Percentiles rank a stretch among this genome's conserved stretches.
phyloP scores from a whole-genome alignment of 73 alveolate species.

The Durusdinium trenchii region DNA sequence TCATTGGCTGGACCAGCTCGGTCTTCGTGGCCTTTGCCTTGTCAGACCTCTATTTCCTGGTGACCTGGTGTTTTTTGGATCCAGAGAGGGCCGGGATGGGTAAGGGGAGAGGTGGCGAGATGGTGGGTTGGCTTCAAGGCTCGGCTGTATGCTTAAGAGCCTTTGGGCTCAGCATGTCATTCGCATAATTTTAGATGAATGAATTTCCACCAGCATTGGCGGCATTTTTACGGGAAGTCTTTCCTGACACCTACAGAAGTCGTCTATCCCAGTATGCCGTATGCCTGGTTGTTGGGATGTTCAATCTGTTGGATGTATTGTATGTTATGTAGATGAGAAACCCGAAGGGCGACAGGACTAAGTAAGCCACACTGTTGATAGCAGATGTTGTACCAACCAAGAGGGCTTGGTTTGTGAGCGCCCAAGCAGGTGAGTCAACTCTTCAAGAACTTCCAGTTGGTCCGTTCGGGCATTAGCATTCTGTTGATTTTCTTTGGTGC shows the following conservation, averaged over 20 bases:
- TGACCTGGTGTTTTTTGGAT: too few species aligned
- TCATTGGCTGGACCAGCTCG: conserved; percentile 40
- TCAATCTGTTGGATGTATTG: not conserved
- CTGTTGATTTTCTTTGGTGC: conserved; percentile 21
- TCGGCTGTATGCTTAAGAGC: not conserved
- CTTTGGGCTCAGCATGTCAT: too few species aligned
- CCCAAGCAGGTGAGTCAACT: conserved; percentile 27
- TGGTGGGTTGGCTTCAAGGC: not conserved
- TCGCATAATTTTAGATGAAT: not conserved
- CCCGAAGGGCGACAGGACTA: not conserved
- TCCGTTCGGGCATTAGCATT: conserved; percentile 4
- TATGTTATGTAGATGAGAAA: not conserved
- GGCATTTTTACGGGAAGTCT: not conserved
- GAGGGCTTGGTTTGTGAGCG: too few species aligned
- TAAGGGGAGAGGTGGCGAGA: not conserved
- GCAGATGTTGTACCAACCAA: not conserved
- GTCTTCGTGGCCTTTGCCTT: conserved; percentile 37
- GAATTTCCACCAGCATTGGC: not conserved
- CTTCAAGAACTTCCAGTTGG: conserved; percentile 9
- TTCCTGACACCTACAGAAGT: not conserved
- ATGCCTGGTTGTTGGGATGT: not conserved
- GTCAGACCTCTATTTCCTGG: conserved; percentile 18
- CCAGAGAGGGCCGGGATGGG: too few species aligned
- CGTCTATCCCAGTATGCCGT: not conserved
- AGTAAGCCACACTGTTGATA: not conserved